Percentiles rank a stretch among this genome's conserved stretches.
phyloP scores from a whole-genome alignment of 1,284 basidiomycete species.

The Pseudozyma pruni region DNA sequence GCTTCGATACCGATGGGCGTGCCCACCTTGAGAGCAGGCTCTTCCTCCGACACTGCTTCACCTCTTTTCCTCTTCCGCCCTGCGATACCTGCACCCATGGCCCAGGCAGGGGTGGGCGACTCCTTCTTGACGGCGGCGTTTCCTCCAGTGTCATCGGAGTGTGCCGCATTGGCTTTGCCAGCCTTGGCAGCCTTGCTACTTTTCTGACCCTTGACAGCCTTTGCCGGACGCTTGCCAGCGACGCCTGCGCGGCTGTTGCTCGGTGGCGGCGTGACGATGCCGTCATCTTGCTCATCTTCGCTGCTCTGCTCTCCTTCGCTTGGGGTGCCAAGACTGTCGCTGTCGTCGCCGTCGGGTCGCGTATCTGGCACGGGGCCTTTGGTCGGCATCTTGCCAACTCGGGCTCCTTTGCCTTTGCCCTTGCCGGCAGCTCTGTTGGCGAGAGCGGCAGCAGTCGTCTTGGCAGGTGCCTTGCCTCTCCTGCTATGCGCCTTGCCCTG shows the following conservation, averaged over 20 bases:
- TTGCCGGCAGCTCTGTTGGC: slow-evolving; percentile 35
- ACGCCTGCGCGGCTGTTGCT: slow-evolving; percentile 7
- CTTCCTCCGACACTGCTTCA: slow-evolving; percentile 44
- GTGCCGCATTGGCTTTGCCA: slow-evolving; percentile 16
- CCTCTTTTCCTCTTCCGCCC: slow-evolving; percentile 61
- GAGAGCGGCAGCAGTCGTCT: slow-evolving; percentile 35
- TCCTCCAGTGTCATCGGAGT: slow-evolving; percentile 52
- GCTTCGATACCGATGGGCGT: slow-evolving; percentile 65
- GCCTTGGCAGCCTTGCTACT: slow-evolving; percentile 38
- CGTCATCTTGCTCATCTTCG: slow-evolving; percentile 25
- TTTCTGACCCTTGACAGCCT: slow-evolving; percentile 48
- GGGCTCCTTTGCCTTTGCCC: slow-evolving; percentile 42
- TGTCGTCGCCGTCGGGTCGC: slow-evolving; percentile 28
- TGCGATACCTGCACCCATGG: slow-evolving; percentile 49
- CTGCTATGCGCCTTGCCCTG: slow-evolving; percentile 1
- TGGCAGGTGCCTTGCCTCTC: slow-evolving; percentile 18
- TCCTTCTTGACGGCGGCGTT: slow-evolving; percentile 76
- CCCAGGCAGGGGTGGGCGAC: slow-evolving; percentile 69
- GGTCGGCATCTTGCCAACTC: slow-evolving; percentile 42
- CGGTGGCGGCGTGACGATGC: slow-evolving; percentile 22
- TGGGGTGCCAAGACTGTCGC: slow-evolving; percentile 48
- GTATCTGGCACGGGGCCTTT: slow-evolving; percentile 32
- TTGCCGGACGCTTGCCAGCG: slow-evolving; percentile 70
- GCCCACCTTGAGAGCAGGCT: slow-evolving; percentile 57
- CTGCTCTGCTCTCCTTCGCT: slow-evolving; percentile 33